These are phyloP conservation scores for Prosopis cineraria DNA, from an alignment of 306 rosid genomes.

Conservation along the genomic window DNA sequence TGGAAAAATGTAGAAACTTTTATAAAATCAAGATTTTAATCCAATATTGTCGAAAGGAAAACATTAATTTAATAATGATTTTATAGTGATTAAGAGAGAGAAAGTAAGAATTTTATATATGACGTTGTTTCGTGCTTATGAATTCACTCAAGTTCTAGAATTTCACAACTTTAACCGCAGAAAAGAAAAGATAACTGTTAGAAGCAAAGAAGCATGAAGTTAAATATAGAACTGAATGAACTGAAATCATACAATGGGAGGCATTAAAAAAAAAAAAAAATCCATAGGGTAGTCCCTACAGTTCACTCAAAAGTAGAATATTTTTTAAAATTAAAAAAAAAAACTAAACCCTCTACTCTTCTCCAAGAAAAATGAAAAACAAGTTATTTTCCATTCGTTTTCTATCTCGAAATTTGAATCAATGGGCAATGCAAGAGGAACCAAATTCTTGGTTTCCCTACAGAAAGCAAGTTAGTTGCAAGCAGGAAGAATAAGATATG, in stretches of 20 bases:
- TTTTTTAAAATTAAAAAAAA: neutral
- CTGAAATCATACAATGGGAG: neutral
- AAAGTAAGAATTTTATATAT: too few relatives aligned
- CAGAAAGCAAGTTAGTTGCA: conserved; percentile 46
- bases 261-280: neutral
- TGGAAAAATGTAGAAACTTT: too few relatives aligned
- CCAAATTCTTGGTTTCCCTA: conserved; percentile 46
- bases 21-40: too few relatives aligned
- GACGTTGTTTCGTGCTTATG: too few relatives aligned
- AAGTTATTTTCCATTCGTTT: conserved; percentile 26
- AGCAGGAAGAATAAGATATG: conserved; percentile 59
- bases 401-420: conserved; percentile 34
- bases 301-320: too few relatives aligned
- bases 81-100: too few relatives aligned
- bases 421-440: conserved; percentile 30
- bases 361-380: conserved; percentile 23
- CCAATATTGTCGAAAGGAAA: too few relatives aligned
- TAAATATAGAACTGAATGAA: neutral
- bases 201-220: neutral
- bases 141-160: neutral
- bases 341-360: conserved; percentile 5
- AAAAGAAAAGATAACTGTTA: too few relatives aligned
- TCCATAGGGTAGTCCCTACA: neutral
- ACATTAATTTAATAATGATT: too few relatives aligned
- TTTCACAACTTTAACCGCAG: neutral